Conservation (phyloP, 192 early-diverging fungal species). For the Rhizophagus prolifer region DNA sequence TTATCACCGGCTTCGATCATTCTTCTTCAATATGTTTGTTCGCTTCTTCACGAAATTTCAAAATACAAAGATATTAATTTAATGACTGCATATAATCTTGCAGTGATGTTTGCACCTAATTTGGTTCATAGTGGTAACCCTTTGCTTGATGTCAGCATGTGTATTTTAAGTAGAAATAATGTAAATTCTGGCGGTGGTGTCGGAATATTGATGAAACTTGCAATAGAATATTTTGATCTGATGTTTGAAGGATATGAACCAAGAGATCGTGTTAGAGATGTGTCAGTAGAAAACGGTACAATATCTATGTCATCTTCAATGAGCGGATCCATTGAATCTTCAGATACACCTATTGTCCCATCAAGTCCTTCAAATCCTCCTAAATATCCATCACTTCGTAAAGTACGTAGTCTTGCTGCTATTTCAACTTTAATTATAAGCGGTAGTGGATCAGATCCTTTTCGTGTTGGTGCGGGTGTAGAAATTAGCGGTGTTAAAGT, state of each 20-base stretch:
- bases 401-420: background rate
- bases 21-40: conserved; percentile 64
- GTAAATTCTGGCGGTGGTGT: conserved; percentile 12
- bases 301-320: conserved; percentile 12
- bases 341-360: background rate
- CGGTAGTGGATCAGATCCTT: background rate
- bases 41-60: conserved; percentile 70
- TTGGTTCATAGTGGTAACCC: conserved; percentile 54
- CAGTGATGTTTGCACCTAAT: conserved; percentile 87
- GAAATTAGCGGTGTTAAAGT: conserved; percentile 25
- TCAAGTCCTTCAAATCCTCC: background rate
- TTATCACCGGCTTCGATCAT: conserved; percentile 53
- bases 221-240: conserved; percentile 28
- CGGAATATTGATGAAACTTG: conserved; percentile 20
- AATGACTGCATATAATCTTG: conserved; percentile 83
- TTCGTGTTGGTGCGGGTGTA: conserved; percentile 27
- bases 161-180: conserved; percentile 7
- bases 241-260: conserved; percentile 29
- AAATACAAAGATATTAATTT: conserved; percentile 66
- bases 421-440: background rate
- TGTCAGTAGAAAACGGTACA: background rate
- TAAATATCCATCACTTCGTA: conserved; percentile 17
- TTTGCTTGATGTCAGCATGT: conserved; percentile 17
- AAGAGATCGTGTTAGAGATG: conserved; percentile 18
- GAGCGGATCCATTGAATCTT: background rate